Base-by-base conservation (phyloP, 176 grass and related monocot species). In the Ampelocalamus luodianensis region DNA sequence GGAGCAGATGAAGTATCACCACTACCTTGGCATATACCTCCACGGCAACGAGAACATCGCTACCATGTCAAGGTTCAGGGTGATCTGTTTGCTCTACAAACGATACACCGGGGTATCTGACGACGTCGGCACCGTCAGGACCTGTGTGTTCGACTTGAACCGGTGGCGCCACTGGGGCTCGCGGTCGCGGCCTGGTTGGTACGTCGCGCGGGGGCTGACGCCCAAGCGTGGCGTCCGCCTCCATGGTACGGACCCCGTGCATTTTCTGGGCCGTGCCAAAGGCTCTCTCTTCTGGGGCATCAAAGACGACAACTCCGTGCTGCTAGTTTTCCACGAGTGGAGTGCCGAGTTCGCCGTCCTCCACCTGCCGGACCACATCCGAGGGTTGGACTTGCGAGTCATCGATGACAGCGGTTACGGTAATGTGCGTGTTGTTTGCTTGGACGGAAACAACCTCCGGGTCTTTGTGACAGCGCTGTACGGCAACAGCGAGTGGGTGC, bases 21-120 rank as follows among this genome's bases (percentile, higher is more conserved):
- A 10, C n/a, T 84, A 61, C 46, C 61, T 84, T 45, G 72, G 82
- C 61, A 60, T 55, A 10, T 77, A 67, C 73, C 63, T 85, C 48
- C 1, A 51, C 1, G 10, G 5, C 1, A 0, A 4, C 72, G 0
- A 5, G 3, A n/a, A 14, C 3, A 23, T 1, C 5, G 15, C 12
- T 15, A 39, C 1, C 6, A 16, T 24, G 34, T 37, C 54, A 16
- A 17, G 10, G 22, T 77, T 42, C 37, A 4, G 56, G 37, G 37
- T 77, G 22, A 59, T 60, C 34, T 76, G 73, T 12, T 34, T 77
- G 22, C 20, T 60, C 36, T 77, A 77, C 74, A 13, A 6, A 9
- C 11, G 38, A 3, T 15, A 26, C 54, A 55, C 5, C 36, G 22
- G 74, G 11, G 37, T 77, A 18, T 23, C 0, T 0, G 36, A 77